Conservation (phyloP, 345 rosid genomes). For the Pelargonium nanum region DNA sequence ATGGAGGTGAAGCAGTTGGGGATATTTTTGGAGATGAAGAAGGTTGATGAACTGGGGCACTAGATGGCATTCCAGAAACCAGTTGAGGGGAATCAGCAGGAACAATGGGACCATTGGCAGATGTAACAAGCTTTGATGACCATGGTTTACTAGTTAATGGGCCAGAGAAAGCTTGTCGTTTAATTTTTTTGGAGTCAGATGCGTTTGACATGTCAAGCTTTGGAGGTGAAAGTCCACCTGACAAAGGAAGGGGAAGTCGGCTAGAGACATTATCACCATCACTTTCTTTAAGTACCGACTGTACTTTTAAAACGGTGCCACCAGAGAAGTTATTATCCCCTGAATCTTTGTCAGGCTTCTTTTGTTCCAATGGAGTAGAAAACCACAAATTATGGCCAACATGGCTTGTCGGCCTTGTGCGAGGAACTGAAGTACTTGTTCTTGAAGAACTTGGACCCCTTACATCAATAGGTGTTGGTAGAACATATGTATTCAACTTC, state of each 20-base stretch:
- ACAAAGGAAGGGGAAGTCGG: constrained; percentile 51
- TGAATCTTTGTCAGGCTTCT: constrained; percentile 35
- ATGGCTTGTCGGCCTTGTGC: constrained; percentile 28
- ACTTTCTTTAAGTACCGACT: constrained; percentile 27
- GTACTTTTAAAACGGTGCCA: constrained; percentile 9
- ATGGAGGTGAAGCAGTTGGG: constrained; percentile 80
- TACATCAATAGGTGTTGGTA: constrained; percentile 70
- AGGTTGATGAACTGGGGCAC: constrained; percentile 34
- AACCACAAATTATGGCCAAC: constrained; percentile 51
- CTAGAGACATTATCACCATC: constrained; percentile 21
- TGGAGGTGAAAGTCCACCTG: constrained; percentile 29
- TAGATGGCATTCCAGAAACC: constrained; percentile 37
- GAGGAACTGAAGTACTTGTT: constrained; percentile 26
- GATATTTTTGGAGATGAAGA: constrained; percentile 61
- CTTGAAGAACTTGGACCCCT: constrained; percentile 35
- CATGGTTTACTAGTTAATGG: constrained; percentile 47
- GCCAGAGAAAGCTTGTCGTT: constrained; percentile 63
- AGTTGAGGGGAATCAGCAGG: constrained; percentile 33
- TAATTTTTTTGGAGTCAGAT: constrained; percentile 37
- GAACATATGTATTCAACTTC: constrained; percentile 52
- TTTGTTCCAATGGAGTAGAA: constrained; percentile 84
- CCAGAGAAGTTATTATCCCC: constrained; percentile 14
- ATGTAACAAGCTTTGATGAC: constrained; percentile 35
- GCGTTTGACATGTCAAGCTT: constrained; percentile 19
- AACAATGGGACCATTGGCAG: constrained; percentile 38